Percentiles rank a stretch among this genome's conserved stretches.
These are phyloP conservation scores for Jackrogersella multiformis DNA, from an alignment of 495 filamentous ascomycete genomes.

Conservation along the genomic window DNA sequence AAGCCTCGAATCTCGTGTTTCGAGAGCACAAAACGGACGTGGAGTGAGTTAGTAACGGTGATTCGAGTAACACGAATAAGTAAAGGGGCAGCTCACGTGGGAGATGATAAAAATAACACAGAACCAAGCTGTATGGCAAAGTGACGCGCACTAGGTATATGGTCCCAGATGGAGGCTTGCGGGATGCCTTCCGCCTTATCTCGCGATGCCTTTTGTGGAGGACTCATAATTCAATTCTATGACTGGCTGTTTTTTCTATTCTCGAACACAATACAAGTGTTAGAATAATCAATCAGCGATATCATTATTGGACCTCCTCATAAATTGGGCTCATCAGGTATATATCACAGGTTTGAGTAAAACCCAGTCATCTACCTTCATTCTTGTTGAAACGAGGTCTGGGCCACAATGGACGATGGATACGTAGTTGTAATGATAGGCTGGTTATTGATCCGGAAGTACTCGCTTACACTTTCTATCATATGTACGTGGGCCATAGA, in stretches of 20 bases:
- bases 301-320: background rate
- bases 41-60: background rate
- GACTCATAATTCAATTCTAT: background rate
- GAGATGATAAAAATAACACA: background rate
- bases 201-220: background rate
- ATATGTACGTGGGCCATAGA: background rate
- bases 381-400: background rate
- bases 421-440: background rate
- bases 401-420: background rate
- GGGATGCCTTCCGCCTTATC: background rate
- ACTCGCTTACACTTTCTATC: background rate
- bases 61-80: background rate
- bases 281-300: background rate
- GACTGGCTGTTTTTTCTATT: background rate
- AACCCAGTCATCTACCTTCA: background rate
- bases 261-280: conserved; percentile 6
- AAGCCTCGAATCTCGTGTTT: conserved; percentile 6
- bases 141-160: background rate
- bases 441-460: background rate
- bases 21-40: background rate
- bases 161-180: background rate
- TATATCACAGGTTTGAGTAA: background rate
- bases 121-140: background rate
- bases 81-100: background rate
- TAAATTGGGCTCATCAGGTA: conserved; percentile 3